Base-by-base conservation (phyloP, 257 asterid genomes). In the Paulownia fortunei region DNA sequence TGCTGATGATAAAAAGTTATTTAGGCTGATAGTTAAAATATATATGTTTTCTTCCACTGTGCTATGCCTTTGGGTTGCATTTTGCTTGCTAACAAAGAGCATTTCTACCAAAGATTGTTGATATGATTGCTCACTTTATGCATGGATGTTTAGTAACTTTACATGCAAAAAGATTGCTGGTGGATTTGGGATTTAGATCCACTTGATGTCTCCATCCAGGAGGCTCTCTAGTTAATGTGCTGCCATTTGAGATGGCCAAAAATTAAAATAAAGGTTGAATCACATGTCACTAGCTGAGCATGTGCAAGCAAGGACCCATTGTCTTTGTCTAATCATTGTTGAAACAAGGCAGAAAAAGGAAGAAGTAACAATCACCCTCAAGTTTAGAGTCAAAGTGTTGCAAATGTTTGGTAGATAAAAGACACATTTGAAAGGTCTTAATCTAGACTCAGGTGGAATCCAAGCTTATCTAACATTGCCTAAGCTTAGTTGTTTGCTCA, bases 251-350 rank as follows among this genome's bases (percentile, higher is more conserved):
- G 87, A 82, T 81, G 84, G 81, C 92, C 84, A 81, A 73, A 67
- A 77, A 76, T 42, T 49, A 68, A 81, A 54, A 82, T 51, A 44
- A 82, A 69, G 78, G 56, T 73, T 82, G 69, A 71, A 68, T 86
- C 86, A 81, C 78, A 76, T 76, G 88, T 82, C 83, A 73, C 81
- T 79, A 78, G 82, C 16, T 81, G 73, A 72, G 74, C 90, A 86
- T 84, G 92, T 88, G 88, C 91, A 83, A 86, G 86, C 89, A 81
- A 84, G 82, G 89, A 18, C 87, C 88, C 88, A 80, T 84, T 74
- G 76, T 72, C 82, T 81, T 79, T 79, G 82, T 77, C 86, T 83
- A 83, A 86, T 83, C 88, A 86, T 88, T 88, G 79, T 61, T 34
- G 15, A 23, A 78, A 72, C 21, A 69, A 80, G 74, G 65, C 58